phyloP scores from a whole-genome alignment of 208 protist species.

The Acanthamoeba castellanii region DNA sequence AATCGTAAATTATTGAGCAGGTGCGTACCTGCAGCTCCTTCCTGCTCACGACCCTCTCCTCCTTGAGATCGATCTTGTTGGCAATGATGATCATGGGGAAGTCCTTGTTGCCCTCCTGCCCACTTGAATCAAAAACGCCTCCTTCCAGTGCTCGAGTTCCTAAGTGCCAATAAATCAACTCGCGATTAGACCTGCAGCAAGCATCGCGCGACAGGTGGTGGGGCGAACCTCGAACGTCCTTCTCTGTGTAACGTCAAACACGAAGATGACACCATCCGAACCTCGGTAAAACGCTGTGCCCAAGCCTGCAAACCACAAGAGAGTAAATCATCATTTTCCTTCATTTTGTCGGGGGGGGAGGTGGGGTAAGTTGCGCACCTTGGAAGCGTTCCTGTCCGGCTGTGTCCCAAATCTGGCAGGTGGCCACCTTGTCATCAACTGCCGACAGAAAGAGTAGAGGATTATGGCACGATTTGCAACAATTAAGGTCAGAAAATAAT shows the following conservation, averaged over 20 bases:
- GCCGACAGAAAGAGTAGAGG: neutral
- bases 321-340: neutral
- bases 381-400: constrained; percentile 82
- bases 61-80: constrained; percentile 84
- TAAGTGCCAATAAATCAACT: neutral
- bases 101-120: constrained; percentile 58
- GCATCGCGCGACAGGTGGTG: neutral
- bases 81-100: constrained; percentile 81
- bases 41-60: constrained; percentile 61
- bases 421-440: constrained; percentile 63
- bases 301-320: constrained; percentile 9
- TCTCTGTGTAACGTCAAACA: constrained; percentile 80
- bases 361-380: neutral
- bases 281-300: constrained; percentile 81
- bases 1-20: neutral
- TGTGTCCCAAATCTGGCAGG: constrained; percentile 80
- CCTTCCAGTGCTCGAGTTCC: constrained; percentile 76
- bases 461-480: neutral
- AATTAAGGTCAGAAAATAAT: neutral
- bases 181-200: neutral
- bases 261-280: constrained; percentile 79
- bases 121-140: constrained; percentile 80
- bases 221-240: constrained; percentile 12
- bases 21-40: constrained; percentile 10
- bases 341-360: neutral